phyloP scores from a whole-genome alignment of 257 asterid genomes.

The Linaria vulgaris region DNA sequence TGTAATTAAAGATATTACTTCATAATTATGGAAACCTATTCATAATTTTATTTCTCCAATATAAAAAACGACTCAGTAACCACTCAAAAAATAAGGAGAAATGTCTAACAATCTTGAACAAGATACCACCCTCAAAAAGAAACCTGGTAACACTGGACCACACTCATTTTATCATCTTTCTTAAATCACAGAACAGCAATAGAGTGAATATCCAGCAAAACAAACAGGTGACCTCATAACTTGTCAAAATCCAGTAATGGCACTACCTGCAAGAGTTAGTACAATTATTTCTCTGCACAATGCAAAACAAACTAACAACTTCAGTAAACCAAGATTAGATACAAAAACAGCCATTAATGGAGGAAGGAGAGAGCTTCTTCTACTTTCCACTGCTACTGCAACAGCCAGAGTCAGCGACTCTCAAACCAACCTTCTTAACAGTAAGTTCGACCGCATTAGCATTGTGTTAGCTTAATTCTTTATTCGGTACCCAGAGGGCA shows the following conservation, averaged over 20 bases:
- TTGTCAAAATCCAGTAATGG: conserved; percentile 30
- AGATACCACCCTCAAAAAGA: conserved; percentile 3
- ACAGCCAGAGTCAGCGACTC: conserved; percentile 49
- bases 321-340: conserved; percentile 25
- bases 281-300: conserved; percentile 26
- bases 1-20: no score
- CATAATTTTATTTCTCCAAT: no score
- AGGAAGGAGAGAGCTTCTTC: conserved; percentile 59
- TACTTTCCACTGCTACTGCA: conserved; percentile 41
- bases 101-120: neutral
- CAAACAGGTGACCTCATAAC: neutral
- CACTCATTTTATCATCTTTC: conserved; percentile 13
- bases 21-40: no score
- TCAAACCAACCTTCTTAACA: conserved; percentile 62
- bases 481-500: neutral
- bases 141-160: neutral
- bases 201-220: neutral
- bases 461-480: neutral
- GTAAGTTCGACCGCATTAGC: conserved; percentile 32
- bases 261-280: conserved; percentile 33
- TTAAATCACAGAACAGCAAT: neutral
- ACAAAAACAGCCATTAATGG: conserved; percentile 21
- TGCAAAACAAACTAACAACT: conserved; percentile 24
- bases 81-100: neutral
- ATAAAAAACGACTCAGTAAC: no score